These are phyloP conservation scores for Cytidiella melzeri DNA, from an alignment of 768 basidiomycete genomes.

Conservation along the genomic window DNA sequence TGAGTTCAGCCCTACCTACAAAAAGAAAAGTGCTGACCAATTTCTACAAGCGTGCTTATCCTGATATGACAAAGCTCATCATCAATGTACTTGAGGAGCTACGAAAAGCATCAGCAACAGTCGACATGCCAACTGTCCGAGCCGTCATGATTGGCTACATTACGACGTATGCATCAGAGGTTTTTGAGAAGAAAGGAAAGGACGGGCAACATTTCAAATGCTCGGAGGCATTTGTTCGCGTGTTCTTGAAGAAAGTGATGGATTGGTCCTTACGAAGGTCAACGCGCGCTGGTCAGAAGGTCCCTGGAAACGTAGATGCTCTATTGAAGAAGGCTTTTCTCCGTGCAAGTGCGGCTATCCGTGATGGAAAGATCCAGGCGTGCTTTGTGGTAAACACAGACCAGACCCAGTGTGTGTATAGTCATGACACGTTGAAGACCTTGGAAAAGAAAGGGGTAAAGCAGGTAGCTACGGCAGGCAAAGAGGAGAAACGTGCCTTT, in stretches of 20 bases:
- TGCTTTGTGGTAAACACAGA: slow-evolving; percentile 29
- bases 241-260: slow-evolving; percentile 18
- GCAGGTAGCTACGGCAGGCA: slow-evolving; percentile 30
- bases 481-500: slow-evolving; percentile 38
- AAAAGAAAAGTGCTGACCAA: too few species aligned
- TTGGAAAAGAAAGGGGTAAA: slow-evolving; percentile 25
- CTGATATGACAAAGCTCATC: too few species aligned
- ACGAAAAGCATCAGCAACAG: too few species aligned
- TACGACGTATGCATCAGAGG: slow-evolving; percentile 16
- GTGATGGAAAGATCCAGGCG: slow-evolving; percentile 22
- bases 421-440: slow-evolving; percentile 23
- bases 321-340: slow-evolving; percentile 15
- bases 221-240: slow-evolving; percentile 23
- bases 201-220: slow-evolving; percentile 28
- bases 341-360: slow-evolving; percentile 20
- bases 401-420: slow-evolving; percentile 29
- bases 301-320: slow-evolving; percentile 25
- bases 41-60: too few species aligned
- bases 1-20: too few species aligned
- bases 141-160: slow-evolving; percentile 28
- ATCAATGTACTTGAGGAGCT: too few species aligned
- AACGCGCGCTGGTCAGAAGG: slow-evolving; percentile 31
- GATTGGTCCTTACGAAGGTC: slow-evolving; percentile 23
- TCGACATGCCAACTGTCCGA: slow-evolving; percentile 21
- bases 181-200: slow-evolving; percentile 20